Conservation (phyloP, 495 filamentous ascomycete species). For the Neurospora pannonica region DNA sequence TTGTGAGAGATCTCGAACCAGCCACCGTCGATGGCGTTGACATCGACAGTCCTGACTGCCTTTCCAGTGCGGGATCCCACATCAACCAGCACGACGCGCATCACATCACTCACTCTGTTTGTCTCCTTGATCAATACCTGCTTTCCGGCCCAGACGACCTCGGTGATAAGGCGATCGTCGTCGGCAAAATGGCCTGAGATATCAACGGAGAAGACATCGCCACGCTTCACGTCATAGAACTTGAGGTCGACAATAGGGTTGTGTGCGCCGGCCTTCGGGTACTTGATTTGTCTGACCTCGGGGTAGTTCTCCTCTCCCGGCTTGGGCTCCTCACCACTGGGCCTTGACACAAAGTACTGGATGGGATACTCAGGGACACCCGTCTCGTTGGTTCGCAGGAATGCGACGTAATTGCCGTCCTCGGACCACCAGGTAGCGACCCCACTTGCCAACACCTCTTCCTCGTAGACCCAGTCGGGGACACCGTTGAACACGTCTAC, state of each 20-base stretch:
- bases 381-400: constrained; percentile 86
- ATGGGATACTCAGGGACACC: constrained; percentile 87
- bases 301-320: constrained; percentile 82
- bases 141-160: constrained; percentile 80
- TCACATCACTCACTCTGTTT: constrained; percentile 84
- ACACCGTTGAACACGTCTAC: constrained; percentile 85
- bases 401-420: constrained; percentile 80
- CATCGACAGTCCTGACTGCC: constrained; percentile 66
- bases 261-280: constrained; percentile 89
- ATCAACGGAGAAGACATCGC: constrained; percentile 69
- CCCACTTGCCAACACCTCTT: constrained; percentile 77
- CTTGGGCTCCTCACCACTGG: constrained; percentile 62
- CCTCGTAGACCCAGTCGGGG: constrained; percentile 99
- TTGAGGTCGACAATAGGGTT: constrained; percentile 82
- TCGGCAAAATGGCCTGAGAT: constrained; percentile 69
- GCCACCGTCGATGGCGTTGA: constrained; percentile 77
- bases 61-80: constrained; percentile 65
- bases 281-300: constrained; percentile 86
- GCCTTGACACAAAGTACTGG: constrained; percentile 83
- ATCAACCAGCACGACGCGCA: constrained; percentile 80
- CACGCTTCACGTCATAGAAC: constrained; percentile 79
- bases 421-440: constrained; percentile 91
- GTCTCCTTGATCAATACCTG: constrained; percentile 83
- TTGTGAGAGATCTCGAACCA: constrained; percentile 94
- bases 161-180: constrained; percentile 82